phyloP scores from a whole-genome alignment of 345 rosid genomes.

The Gossypium arboreum region DNA sequence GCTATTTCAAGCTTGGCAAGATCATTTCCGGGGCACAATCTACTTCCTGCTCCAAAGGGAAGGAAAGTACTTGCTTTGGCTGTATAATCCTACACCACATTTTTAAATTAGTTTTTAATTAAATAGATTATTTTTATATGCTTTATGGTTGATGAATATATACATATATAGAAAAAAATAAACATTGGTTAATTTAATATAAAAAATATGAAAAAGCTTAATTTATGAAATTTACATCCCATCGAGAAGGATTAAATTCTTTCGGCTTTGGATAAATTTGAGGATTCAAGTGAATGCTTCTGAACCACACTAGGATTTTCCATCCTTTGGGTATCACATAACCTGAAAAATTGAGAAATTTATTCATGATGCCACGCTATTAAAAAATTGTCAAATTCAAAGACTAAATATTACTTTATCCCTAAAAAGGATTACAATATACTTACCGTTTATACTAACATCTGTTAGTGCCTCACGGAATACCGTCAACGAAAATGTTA shows the following conservation, averaged over 20 bases:
- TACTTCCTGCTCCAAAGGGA: conserved; percentile 1
- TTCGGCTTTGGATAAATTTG: neutral
- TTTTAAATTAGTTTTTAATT: too few species aligned
- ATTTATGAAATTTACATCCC: neutral
- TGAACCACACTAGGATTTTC: neutral
- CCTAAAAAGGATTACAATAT: too few species aligned
- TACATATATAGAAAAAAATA: neutral
- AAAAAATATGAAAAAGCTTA: neutral
- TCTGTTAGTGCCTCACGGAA: neutral
- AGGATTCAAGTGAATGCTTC: neutral
- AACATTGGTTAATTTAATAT: neutral
- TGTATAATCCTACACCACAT: neutral
- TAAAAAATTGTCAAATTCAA: too few species aligned
- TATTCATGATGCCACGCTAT: neutral
- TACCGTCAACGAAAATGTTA: neutral
- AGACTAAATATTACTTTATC: too few species aligned
- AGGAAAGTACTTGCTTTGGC: neutral
- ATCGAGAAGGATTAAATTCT: neutral
- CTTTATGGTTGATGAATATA: neutral
- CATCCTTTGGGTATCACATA: neutral
- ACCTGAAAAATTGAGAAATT: neutral
- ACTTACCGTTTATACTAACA: neutral
- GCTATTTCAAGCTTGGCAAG: neutral
- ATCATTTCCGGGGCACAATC: conserved; percentile 1
- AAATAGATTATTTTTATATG: neutral